Evolutionary conservation across 1,284 basidiomycete genomes (phyloP), one percentile per base, ranked within the genome.

Genomic region (Calocybe gambosa): DNA sequence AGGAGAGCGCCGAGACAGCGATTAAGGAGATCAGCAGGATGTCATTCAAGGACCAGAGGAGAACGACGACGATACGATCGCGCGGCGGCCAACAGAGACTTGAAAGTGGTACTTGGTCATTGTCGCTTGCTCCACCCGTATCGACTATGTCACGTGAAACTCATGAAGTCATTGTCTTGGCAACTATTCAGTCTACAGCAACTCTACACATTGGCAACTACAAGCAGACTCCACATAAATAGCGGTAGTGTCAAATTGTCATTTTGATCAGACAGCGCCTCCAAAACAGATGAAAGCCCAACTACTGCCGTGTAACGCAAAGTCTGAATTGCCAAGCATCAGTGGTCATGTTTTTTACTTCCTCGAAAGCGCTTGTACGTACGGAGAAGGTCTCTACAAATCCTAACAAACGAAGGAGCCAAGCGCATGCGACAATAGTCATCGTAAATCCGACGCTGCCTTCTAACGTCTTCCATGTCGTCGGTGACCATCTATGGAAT

Each of bases 241-340:
- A 94, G 68, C 18, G 92, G 92, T 50, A 95, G 67, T 26, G 90
- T 90, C 54, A 97, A 72, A 63, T 97, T 97, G 66, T 97, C 93
- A 65, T 97, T 96, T 66, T 97, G 93, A 59, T 85, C 83, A 16
- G 88, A 90, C 46, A 93, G 68, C 13, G 90, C 93, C 66, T 97
- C 93, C 54, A 96, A 73, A 43, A 89, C 62, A 2, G 83, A 82
- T 1, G 85, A 75, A 45, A 89, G 62, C 12, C 66, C 65, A 16
- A 83, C 76, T n/a, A 85, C 78, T 37, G 66, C 61, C 29, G 69
- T 67, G 61, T 85, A 86, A 38, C 76, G 69, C 45, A 64, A 45
- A 41, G 74, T 71, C 83, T 85, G 35, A 26, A 39, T 21, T 34
- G 16, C 19, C 39, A 21, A 29, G 52, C 34, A 52, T 48, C 18